A percentile compares a stretch with the other conserved stretches of the same genome.
phyloP scores from a whole-genome alignment of 345 rosid genomes.

The Excoecaria cochinchinensis region DNA sequence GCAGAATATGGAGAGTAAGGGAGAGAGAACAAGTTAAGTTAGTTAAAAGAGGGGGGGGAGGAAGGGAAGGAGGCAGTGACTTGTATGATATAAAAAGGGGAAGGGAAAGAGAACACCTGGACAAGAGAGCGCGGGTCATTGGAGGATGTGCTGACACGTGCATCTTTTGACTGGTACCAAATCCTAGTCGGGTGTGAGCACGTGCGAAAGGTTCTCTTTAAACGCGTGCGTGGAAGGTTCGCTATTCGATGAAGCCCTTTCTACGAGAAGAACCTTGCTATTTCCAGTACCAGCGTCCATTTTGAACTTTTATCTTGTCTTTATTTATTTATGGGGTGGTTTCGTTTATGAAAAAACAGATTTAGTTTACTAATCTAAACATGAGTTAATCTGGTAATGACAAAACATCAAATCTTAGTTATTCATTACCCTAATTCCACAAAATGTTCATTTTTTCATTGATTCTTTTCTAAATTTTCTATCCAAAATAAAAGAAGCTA shows the following conservation, averaged over 20 bases:
- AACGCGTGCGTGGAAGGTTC: constrained; percentile 47
- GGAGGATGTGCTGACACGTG: constrained; percentile 41
- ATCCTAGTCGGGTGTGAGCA: constrained; percentile 25
- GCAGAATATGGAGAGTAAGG: too few species aligned
- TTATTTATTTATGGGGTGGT: background rate
- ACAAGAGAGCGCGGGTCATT: constrained; percentile 13
- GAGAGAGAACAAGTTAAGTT: background rate
- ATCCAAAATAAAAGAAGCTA: background rate
- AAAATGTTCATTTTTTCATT: too few species aligned
- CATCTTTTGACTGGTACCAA: constrained; percentile 20
- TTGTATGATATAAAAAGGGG: constrained; percentile 6
- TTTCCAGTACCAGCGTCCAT: too few species aligned
- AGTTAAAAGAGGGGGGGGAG: background rate
- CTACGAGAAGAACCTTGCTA: background rate
- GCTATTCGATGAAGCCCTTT: constrained; percentile 19
- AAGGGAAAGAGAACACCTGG: constrained; percentile 28
- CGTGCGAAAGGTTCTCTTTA: constrained; percentile 45
- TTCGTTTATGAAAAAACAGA: background rate
- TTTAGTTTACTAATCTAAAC: too few species aligned
- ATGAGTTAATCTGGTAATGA: background rate
- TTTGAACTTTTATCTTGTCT: background rate
- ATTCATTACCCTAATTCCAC: too few species aligned
- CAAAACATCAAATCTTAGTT: background rate
- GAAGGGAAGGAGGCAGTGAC: background rate
- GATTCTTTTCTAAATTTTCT: too few species aligned